Evolutionary conservation across 2,329 filamentous ascomycete species (phyloP).

Genomic region (Apiospora aurea): DNA sequence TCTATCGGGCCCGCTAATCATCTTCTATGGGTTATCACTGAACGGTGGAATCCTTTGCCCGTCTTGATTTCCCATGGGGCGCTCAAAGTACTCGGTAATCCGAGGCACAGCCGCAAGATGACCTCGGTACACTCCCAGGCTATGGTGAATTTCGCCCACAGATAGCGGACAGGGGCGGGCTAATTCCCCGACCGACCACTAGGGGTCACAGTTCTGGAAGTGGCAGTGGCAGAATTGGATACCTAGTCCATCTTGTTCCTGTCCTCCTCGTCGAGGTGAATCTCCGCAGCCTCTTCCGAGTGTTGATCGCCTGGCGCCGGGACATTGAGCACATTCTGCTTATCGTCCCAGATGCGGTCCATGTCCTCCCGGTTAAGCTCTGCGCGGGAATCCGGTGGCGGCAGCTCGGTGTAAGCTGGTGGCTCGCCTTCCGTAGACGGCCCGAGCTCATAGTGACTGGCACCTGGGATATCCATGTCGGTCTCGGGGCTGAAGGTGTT

Average conservation of each 20-base stretch:
- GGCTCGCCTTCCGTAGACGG: slow-evolving; percentile 32
- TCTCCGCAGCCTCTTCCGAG: slow-evolving; percentile 57
- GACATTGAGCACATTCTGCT: slow-evolving; percentile 49
- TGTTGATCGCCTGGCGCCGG: slow-evolving; percentile 44
- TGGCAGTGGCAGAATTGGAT: slow-evolving; percentile 9
- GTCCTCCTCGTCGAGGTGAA: slow-evolving; percentile 54
- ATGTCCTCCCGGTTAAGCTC: slow-evolving; percentile 40
- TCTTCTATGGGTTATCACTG: background rate
- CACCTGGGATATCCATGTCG: slow-evolving; percentile 37
- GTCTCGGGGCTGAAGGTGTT: slow-evolving; percentile 32
- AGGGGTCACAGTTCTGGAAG: slow-evolving; percentile 17
- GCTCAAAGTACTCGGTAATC: background rate
- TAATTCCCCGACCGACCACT: background rate
- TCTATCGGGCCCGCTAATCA: background rate
- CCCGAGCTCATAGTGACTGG: slow-evolving; percentile 39
- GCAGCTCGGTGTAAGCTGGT: slow-evolving; percentile 33
- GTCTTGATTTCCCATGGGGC: background rate
- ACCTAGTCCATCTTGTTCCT: slow-evolving; percentile 35
- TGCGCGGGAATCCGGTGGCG: slow-evolving; percentile 30
- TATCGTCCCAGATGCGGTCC: slow-evolving; percentile 45
- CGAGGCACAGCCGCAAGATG: background rate
- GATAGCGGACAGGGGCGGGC: background rate
- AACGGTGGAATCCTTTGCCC: background rate
- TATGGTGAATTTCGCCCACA: background rate
- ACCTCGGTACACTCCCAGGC: background rate